Percentiles rank a stretch among this genome's conserved stretches.
Evolutionary conservation across 495 filamentous ascomycete species (phyloP).

Genomic region (Immersiella caudata): DNA sequence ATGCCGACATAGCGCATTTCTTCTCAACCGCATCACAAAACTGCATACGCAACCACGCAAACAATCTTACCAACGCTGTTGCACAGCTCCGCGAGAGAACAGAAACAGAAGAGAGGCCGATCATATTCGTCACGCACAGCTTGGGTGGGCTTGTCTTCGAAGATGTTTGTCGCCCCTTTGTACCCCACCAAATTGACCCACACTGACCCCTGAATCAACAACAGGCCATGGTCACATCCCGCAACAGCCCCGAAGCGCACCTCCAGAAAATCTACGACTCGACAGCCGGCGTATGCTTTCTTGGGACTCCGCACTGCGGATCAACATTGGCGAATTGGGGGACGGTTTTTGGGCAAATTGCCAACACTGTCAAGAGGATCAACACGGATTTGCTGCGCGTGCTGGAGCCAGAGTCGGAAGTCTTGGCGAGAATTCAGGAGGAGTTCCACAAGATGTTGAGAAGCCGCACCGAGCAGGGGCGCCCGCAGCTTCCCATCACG

Average conservation of each 20-base stretch:
- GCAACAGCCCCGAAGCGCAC: conserved; percentile 12
- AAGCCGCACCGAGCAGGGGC: neutral
- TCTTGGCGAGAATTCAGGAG: conserved; percentile 14
- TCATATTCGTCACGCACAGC: conserved; percentile 11
- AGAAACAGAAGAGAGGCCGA: conserved; percentile 2
- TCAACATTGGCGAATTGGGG: conserved; percentile 14
- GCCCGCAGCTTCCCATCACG: conserved; percentile 4
- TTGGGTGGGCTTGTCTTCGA: conserved; percentile 12
- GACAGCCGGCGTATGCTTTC: conserved; percentile 12
- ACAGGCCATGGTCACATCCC: conserved; percentile 15
- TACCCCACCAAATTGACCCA: neutral
- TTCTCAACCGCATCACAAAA: conserved; percentile 7
- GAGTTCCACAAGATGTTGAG: conserved; percentile 9
- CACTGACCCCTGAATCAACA: conserved; percentile 10
- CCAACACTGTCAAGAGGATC: conserved; percentile 13
- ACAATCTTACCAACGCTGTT: conserved; percentile 9
- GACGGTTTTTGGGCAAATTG: conserved; percentile 11
- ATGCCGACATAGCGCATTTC: conserved; percentile 9
- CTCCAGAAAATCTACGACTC: conserved; percentile 8
- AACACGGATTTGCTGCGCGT: conserved; percentile 9
- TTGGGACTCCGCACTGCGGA: conserved; percentile 10
- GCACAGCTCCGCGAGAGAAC: conserved; percentile 11
- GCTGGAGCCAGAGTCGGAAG: conserved; percentile 12
- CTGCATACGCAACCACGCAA: conserved; percentile 14
- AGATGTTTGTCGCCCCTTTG: conserved; percentile 10